A percentile compares a stretch with the other conserved stretches of the same genome.
These are phyloP conservation scores for Phytomonas sp. DNA, from an alignment of 208 protist genomes.

Conservation along the genomic window DNA sequence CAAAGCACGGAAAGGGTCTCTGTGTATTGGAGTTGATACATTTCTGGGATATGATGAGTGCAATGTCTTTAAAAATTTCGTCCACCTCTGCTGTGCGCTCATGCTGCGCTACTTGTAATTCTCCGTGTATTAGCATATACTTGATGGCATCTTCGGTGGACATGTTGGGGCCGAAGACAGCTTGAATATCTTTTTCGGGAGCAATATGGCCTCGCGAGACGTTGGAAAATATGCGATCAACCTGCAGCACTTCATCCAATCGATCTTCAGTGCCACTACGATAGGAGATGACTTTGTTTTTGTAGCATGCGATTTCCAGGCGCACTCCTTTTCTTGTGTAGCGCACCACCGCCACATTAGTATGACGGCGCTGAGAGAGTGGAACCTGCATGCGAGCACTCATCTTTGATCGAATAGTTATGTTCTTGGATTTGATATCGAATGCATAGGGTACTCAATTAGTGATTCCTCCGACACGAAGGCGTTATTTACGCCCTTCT, in stretches of 20 bases:
- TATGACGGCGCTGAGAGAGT: constrained; percentile 85
- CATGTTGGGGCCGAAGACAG: constrained; percentile 49
- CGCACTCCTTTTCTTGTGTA: constrained; percentile 75
- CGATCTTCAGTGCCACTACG: constrained; percentile 72
- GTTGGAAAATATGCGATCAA: constrained; percentile 86
- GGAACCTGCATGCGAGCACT: constrained; percentile 82
- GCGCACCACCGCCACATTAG: constrained; percentile 83
- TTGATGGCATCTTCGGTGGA: constrained; percentile 69
- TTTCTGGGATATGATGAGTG: constrained; percentile 94
- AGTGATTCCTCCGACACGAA: background rate
- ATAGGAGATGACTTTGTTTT: constrained; percentile 90
- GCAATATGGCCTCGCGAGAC: constrained; percentile 73
- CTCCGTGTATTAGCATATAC: constrained; percentile 93
- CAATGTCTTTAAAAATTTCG: constrained; percentile 94
- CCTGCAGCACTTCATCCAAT: constrained; percentile 88
- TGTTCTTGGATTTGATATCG: background rate
- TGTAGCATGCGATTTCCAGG: constrained; percentile 89
- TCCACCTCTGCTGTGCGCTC: constrained; percentile 93
- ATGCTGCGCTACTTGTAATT: constrained; percentile 96
- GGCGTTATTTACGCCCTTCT: background rate
- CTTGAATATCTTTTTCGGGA: constrained; percentile 71
- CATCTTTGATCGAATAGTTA: constrained; percentile 21
- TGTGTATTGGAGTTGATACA: constrained; percentile 92
- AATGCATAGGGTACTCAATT: constrained; percentile 1
- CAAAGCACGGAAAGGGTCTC: constrained; percentile 69